Evolutionary conservation across 2,329 filamentous ascomycete species (phyloP).

Genomic region (Neonectria ditissima): DNA sequence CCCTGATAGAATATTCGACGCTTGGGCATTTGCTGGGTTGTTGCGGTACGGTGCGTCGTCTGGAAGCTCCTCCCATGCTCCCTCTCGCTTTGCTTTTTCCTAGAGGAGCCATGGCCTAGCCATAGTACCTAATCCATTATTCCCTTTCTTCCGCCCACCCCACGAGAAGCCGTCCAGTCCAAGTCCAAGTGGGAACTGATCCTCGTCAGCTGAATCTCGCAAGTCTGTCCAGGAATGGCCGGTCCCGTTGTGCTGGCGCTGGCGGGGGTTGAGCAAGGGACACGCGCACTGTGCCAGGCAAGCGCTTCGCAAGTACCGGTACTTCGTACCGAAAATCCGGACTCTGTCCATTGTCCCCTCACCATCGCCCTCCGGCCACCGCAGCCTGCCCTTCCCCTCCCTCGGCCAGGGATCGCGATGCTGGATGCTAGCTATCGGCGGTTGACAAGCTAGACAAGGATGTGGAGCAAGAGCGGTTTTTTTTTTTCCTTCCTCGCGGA

Average conservation of each 20-base stretch:
- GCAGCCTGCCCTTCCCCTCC: conserved; percentile 10
- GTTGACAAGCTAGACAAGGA: conserved; percentile 39
- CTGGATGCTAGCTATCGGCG: conserved; percentile 30
- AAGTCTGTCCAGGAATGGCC: conserved; percentile 37
- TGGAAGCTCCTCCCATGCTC: conserved; percentile 21
- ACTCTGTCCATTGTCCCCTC: conserved; percentile 32
- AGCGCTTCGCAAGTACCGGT: conserved; percentile 36
- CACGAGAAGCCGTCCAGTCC: conserved; percentile 6
- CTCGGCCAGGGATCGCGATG: conserved; percentile 23
- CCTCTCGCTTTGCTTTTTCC: conserved; percentile 24
- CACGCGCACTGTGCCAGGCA: conserved; percentile 40
- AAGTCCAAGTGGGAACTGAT: conserved; percentile 23
- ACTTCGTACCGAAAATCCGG: conserved; percentile 37
- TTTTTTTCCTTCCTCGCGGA: conserved; percentile 8
- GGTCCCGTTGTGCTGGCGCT: conserved; percentile 29
- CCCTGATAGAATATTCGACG: conserved; percentile 23
- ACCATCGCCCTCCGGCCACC: conserved; percentile 17
- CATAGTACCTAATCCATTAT: background rate
- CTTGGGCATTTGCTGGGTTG: conserved; percentile 14
- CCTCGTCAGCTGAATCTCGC: conserved; percentile 35
- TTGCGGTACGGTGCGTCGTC: conserved; percentile 16
- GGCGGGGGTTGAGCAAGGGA: conserved; percentile 28
- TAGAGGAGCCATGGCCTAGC: conserved; percentile 7
- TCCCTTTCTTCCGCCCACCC: conserved; percentile 3
- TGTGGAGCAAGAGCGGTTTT: conserved; percentile 32